Evolutionary conservation across 371 early-diverging fungal genomes (phyloP).

Genomic region (Mucor velutinosus): DNA sequence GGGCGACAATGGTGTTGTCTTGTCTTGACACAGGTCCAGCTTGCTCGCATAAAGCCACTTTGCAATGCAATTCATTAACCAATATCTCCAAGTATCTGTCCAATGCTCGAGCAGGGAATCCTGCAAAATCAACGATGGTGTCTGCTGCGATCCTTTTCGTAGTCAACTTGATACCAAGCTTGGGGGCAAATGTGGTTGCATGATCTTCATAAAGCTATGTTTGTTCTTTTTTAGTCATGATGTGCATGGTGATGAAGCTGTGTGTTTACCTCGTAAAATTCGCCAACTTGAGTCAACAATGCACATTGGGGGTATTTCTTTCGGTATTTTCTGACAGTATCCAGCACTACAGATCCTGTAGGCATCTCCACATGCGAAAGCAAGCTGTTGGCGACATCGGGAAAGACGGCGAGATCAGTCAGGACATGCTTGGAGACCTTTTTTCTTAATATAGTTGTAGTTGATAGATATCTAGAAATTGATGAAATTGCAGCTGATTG

Average conservation of each 20-base stretch:
- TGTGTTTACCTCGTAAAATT: conserved; percentile 85
- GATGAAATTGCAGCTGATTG: not conserved
- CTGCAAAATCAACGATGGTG: conserved; percentile 66
- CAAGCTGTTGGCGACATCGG: not conserved
- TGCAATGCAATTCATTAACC: conserved; percentile 64
- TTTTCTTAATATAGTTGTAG: not conserved
- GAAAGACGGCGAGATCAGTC: conserved; percentile 13
- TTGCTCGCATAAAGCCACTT: conserved; percentile 91
- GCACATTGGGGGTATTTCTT: conserved; percentile 75
- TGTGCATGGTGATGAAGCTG: not conserved
- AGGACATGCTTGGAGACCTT: conserved; percentile 13
- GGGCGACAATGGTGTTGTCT: conserved; percentile 39
- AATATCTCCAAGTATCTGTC: conserved; percentile 81
- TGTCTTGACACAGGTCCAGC: conserved; percentile 47
- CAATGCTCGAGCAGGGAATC: conserved; percentile 74
- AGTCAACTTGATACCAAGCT: conserved; percentile 72
- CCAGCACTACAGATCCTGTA: conserved; percentile 49
- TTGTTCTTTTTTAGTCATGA: not conserved
- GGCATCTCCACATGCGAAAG: conserved; percentile 21
- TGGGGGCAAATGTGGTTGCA: conserved; percentile 67
- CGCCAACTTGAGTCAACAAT: conserved; percentile 88
- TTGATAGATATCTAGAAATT: not conserved
- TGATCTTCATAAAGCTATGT: conserved; percentile 77
- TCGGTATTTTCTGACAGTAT: conserved; percentile 67
- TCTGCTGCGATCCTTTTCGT: conserved; percentile 51